These are phyloP conservation scores for Fusarium sp. DNA, from an alignment of 2,329 filamentous ascomycete genomes.

Conservation along the genomic window DNA sequence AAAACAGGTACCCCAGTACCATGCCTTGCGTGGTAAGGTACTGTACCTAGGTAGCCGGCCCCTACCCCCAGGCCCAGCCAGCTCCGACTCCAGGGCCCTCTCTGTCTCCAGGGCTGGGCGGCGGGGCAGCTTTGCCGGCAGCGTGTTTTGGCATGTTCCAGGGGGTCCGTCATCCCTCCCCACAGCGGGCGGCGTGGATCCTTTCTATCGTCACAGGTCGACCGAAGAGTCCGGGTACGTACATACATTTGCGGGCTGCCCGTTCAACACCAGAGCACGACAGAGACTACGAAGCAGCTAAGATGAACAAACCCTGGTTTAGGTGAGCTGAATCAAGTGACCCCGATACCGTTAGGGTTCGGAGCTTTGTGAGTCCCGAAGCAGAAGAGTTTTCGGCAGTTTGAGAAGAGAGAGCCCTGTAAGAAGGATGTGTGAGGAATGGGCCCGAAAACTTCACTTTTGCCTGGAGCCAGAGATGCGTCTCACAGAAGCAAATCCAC, in stretches of 20 bases:
- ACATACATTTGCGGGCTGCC: background rate
- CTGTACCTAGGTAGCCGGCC: no score
- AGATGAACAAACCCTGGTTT: conserved; percentile 5
- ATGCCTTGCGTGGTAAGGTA: conserved; percentile 11
- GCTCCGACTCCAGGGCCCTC: background rate
- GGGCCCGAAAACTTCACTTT: background rate
- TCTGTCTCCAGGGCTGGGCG: conserved; percentile 1
- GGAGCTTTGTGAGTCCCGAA: background rate
- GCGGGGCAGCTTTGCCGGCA: conserved; percentile 20
- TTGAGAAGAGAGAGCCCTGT: background rate
- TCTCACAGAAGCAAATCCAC: background rate
- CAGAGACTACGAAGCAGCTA: background rate
- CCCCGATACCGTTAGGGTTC: background rate
- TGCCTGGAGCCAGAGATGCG: background rate
- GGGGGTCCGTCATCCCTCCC: conserved; percentile 1
- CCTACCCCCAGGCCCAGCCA: no score
- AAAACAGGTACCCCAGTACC: conserved; percentile 1
- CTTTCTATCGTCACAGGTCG: background rate
- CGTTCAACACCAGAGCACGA: background rate
- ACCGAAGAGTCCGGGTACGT: background rate
- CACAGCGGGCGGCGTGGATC: conserved; percentile 23
- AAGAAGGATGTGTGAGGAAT: background rate
- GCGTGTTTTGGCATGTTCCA: conserved; percentile 31
- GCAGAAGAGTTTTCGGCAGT: background rate
- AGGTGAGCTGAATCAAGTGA: conserved; percentile 8